Evolutionary conservation across 2,329 filamentous ascomycete genomes (phyloP), one percentile per base, ranked within the genome.

Genomic region (Neopestalotiopsis sp.): DNA sequence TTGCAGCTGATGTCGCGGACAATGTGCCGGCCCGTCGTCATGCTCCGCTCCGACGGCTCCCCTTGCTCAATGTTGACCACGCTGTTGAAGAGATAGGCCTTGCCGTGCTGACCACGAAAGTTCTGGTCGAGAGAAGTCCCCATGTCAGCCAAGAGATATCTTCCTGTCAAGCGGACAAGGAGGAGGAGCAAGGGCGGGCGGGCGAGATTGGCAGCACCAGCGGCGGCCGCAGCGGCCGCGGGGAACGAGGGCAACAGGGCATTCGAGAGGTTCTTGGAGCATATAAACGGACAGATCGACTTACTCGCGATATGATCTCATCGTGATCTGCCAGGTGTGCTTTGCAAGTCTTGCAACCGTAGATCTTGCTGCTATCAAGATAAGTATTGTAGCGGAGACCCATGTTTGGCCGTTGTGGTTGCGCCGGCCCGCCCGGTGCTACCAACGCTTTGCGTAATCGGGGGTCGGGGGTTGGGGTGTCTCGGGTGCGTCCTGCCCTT

Each of bases 91-190:
- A 99, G 91, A 83, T 95, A 99, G 68, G 96, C 96, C 84, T 98
- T 98, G 79, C 96, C 96, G 81, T 98, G 95, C 81, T 98, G 95
- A 77, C 96, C 96, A 71, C 96, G 94, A 85, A 99, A 99, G 84
- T 97, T 98, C 94, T 98, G 80, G 80, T 63, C 24, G 40, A 34
- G 14, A 17, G n/a, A 24, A 7, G 13, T 13, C 24, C 24, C 24
- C 45, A 32, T 24, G 45, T 52, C 34, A 57, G 49, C 42, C 34
- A 38, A 56, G 20, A 63, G 32, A 14, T 7, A 24, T 14, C 12
- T 14, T 14, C 28, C 45, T 17, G 17, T 52, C 6, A 52, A 28
- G 5, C 17, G 17, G 9, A n/a, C 24, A 5, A 62, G 56, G 49
- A 59, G 24, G 57, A 34, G 20, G 20, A 24, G 57, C 14, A 24